A percentile compares a stretch with the other conserved stretches of the same genome.
phyloP scores from a whole-genome alignment of 495 filamentous ascomycete species.

The Neurospora intermedia region DNA sequence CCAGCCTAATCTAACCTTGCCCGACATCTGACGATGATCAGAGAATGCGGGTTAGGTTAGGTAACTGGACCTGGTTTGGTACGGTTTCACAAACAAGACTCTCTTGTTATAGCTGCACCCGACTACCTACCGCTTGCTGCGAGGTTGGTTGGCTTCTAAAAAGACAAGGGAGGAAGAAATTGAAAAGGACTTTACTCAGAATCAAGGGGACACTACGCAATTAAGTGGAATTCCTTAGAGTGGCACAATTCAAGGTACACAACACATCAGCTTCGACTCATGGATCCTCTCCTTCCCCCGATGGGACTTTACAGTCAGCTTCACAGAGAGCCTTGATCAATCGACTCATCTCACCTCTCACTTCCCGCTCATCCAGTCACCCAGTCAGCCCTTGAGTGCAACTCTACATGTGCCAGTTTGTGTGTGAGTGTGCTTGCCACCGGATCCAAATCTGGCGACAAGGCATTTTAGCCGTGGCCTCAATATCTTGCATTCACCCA shows the following conservation, averaged over 20 bases:
- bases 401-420: not conserved
- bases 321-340: not conserved
- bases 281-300: not conserved
- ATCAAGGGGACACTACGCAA: not conserved
- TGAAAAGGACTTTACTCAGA: not conserved
- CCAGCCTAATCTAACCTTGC: not conserved
- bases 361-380: not conserved
- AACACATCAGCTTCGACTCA: not conserved
- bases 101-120: not conserved
- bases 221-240: not conserved
- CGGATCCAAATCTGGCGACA: conserved; percentile 17
- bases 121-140: not conserved
- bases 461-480: conserved; percentile 25
- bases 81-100: not conserved
- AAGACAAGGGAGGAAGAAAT: not conserved
- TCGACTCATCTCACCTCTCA: not conserved
- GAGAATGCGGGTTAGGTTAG: not conserved
- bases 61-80: not conserved
- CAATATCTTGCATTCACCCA: conserved; percentile 27
- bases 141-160: not conserved
- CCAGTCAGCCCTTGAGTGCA: conserved; percentile 8
- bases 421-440: conserved; percentile 14
- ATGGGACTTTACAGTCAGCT: not conserved
- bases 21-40: not conserved
- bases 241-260: not conserved